Conservation (phyloP, 2,329 filamentous ascomycete genomes). For the Teratosphaeria zuluensis region DNA sequence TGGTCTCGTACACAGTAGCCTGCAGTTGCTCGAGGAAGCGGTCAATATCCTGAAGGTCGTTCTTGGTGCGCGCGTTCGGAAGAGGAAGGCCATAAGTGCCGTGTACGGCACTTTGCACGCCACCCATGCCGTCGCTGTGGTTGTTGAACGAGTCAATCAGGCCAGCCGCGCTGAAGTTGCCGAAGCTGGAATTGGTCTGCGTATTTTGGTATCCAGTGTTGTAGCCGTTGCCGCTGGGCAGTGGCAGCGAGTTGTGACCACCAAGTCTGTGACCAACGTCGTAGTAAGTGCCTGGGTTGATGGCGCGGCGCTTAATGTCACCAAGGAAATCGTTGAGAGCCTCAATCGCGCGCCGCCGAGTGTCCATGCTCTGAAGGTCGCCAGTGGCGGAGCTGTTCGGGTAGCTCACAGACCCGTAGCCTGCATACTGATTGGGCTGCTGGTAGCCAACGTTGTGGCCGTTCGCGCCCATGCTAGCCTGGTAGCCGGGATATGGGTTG, state of each 20-base stretch:
- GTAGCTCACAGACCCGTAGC: constrained; percentile 37
- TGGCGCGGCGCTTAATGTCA: constrained; percentile 80
- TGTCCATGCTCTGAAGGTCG: constrained; percentile 46
- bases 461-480: constrained; percentile 17
- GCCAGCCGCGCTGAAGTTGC: constrained; percentile 22
- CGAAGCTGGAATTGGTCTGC: constrained; percentile 12
- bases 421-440: constrained; percentile 24
- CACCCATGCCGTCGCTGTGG: constrained; percentile 35
- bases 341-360: constrained; percentile 70
- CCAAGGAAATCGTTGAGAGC: constrained; percentile 90
- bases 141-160: constrained; percentile 27
- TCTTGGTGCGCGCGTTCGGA: constrained; percentile 87
- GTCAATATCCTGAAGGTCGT: constrained; percentile 86
- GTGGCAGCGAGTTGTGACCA: constrained; percentile 53
- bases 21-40: constrained; percentile 94
- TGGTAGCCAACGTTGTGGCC: constrained; percentile 16
- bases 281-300: constrained; percentile 81
- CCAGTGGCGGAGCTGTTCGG: constrained; percentile 28
- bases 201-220: constrained; percentile 28
- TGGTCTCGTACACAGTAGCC: constrained; percentile 88
- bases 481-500: constrained; percentile 23
- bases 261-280: constrained; percentile 77
- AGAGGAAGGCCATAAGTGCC: constrained; percentile 82
- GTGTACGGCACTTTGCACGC: constrained; percentile 44
- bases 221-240: constrained; percentile 28